Conservation (phyloP, 768 basidiomycete species). For the Boletus sensibilis region DNA sequence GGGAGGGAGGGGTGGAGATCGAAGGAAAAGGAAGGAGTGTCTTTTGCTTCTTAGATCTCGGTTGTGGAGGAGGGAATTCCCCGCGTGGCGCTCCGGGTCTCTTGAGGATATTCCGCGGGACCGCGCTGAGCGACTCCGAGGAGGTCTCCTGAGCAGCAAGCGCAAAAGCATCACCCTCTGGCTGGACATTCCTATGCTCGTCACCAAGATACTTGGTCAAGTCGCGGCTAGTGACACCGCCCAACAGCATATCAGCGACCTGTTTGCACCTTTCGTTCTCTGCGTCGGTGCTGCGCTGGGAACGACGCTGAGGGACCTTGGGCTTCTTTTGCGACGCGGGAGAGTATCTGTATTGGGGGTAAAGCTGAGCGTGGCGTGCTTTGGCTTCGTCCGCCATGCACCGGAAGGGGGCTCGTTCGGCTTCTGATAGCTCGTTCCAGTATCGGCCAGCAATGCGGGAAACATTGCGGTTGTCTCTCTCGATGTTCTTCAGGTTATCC, state of each 20-base stretch:
- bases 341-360: constrained; percentile 64
- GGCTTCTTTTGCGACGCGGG: constrained; percentile 40
- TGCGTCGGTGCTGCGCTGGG: constrained; percentile 28
- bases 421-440: constrained; percentile 58
- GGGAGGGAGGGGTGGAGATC: background rate
- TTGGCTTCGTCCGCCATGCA: constrained; percentile 48
- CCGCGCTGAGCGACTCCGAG: background rate
- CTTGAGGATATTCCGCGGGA: constrained; percentile 6
- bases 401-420: constrained; percentile 48
- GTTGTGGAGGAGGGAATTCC: constrained; percentile 5
- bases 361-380: constrained; percentile 44
- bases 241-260: constrained; percentile 37
- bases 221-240: constrained; percentile 35
- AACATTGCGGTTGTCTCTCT: constrained; percentile 71
- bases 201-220: constrained; percentile 24
- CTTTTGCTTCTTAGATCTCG: constrained; percentile 9
- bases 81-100: constrained; percentile 1
- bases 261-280: constrained; percentile 41
- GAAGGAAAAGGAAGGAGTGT: background rate
- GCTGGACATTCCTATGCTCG: background rate
- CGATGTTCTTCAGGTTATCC: constrained; percentile 47
- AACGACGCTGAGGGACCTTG: constrained; percentile 35
- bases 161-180: background rate
- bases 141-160: background rate
- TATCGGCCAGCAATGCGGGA: constrained; percentile 65